These are phyloP conservation scores for Blastobotrys illinoisensis DNA, from an alignment of 1,139 yeast genomes.

Conservation along the genomic window DNA sequence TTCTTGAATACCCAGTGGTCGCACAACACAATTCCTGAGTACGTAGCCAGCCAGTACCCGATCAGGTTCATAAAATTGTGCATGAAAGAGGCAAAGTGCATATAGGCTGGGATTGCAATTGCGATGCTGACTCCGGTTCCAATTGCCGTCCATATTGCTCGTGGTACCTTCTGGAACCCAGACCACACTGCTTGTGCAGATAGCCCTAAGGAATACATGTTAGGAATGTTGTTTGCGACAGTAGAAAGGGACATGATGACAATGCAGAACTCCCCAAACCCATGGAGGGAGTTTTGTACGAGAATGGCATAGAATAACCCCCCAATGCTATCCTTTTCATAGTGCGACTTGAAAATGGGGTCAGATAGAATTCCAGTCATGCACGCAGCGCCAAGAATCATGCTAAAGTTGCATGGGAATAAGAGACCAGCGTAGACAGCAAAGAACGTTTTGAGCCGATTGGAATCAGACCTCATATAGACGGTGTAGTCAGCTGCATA, in stretches of 20 bases:
- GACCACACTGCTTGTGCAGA: slow-evolving; percentile 83
- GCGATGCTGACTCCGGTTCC: slow-evolving; percentile 78
- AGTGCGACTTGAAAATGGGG: slow-evolving; percentile 46
- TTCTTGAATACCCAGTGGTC: slow-evolving; percentile 77
- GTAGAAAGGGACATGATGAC: slow-evolving; percentile 79
- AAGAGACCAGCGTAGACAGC: slow-evolving; percentile 59
- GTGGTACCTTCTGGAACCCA: slow-evolving; percentile 64
- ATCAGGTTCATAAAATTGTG: slow-evolving; percentile 83
- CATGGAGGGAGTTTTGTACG: slow-evolving; percentile 73
- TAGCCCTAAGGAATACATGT: slow-evolving; percentile 83
- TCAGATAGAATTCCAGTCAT: slow-evolving; percentile 52
- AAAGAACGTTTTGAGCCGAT: slow-evolving; percentile 53
- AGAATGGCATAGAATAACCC: slow-evolving; percentile 76
- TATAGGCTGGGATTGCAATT: slow-evolving; percentile 82
- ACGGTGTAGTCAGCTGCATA: slow-evolving; percentile 91
- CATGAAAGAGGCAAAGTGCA: slow-evolving; percentile 66
- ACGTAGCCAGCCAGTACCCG: slow-evolving; percentile 86
- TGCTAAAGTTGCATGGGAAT: slow-evolving; percentile 63
- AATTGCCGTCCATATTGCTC: slow-evolving; percentile 71
- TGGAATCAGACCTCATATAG: slow-evolving; percentile 65
- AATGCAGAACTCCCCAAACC: slow-evolving; percentile 86
- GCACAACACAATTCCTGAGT: slow-evolving; percentile 61
- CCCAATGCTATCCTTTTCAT: slow-evolving; percentile 58
- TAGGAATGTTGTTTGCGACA: slow-evolving; percentile 85
- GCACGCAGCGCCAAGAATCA: slow-evolving; percentile 84